Evolutionary conservation across 108 stramenopile species (phyloP).

Genomic region (Pseudonitzschia delicatissima): DNA sequence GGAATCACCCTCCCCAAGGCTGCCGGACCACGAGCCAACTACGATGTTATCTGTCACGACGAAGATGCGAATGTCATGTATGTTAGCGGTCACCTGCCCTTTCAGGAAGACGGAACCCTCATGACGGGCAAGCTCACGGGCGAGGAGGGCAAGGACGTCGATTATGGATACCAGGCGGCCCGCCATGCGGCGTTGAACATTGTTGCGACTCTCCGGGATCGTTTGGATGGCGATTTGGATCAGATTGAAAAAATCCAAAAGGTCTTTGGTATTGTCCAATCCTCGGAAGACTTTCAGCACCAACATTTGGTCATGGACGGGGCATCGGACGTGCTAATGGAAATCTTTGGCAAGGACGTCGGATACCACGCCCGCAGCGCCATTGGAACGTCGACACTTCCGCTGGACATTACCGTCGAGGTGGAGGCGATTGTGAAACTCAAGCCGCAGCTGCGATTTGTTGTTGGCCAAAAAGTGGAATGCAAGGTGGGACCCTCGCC

Average conservation of each 20-base stretch:
- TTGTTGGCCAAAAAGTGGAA: background rate
- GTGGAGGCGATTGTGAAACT: constrained; percentile 79
- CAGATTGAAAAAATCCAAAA: constrained; percentile 80
- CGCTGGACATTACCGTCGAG: constrained; percentile 79
- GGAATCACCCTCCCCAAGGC: constrained; percentile 76
- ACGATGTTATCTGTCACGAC: constrained; percentile 67
- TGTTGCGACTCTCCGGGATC: constrained; percentile 71
- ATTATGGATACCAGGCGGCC: constrained; percentile 89
- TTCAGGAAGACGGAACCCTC: constrained; percentile 68
- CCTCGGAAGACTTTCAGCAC: constrained; percentile 72
- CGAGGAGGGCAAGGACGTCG: constrained; percentile 50
- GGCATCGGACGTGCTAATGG: constrained; percentile 79
- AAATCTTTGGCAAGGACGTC: constrained; percentile 72
- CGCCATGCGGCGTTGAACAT: constrained; percentile 82
- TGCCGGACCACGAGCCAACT: constrained; percentile 81
- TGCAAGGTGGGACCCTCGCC: background rate
- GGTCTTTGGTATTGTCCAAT: constrained; percentile 90
- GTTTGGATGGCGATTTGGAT: constrained; percentile 77
- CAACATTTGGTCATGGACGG: constrained; percentile 88
- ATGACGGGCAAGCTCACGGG: constrained; percentile 69
- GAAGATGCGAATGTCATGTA: constrained; percentile 66
- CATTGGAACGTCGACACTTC: constrained; percentile 78
- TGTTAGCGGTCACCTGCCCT: constrained; percentile 83
- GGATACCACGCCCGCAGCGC: constrained; percentile 87
- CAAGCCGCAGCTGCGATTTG: constrained; percentile 21